Evolutionary conservation across 164 flowering plant species (phyloP), one percentile per base, ranked within the genome.

Genomic region (Magnolia officinalis): DNA sequence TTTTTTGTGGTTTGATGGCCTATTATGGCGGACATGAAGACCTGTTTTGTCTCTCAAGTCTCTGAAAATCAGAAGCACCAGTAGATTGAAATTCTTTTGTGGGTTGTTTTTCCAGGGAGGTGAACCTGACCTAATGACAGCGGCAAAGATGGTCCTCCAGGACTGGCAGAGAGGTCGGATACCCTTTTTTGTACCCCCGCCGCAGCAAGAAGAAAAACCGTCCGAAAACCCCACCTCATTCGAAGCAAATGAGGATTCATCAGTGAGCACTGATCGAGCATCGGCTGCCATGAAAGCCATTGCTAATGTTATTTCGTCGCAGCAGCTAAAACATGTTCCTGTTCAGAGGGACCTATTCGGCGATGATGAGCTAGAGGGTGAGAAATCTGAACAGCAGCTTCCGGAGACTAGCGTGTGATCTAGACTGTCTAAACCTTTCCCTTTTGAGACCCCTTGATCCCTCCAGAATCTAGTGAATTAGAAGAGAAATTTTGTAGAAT

Each of bases 131-230:
- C 80, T 87, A 75, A 90, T 74, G 86, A 93, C 98, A 64, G 98
- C 86, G 6, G 96, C 91, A 74, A 96, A 94, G 86, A 96, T 96
- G 99, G 87, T 94, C 65, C 97, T 96, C 64, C 95, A 91, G 75
- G 99, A 94, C 82, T 94, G 97, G 98, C 99, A 96, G 82, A 90
- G 98, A 75, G 99, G 98, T 31, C 89, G 84, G 55, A 90, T 96
- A 81, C 99, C 99, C 55, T 96, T 94, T 85, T 96, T 92, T 72
- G 90, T 91, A n/a, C 90, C 91, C 0, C 99, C 99, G 21, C 97
- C 97, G 1, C 73, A 69, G 75, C 85, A 71, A 66, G 95, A 89
- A 72, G 85, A 71, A 29, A 84, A 79, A 7, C 61, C 81, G 4
- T 70, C 84, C 9, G 78, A 87, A 71, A 70, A 84, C 76, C 84